A percentile compares a stretch with the other conserved stretches of the same genome.
phyloP scores from a whole-genome alignment of 2,329 filamentous ascomycete genomes.

The Claviceps quebecensis region DNA sequence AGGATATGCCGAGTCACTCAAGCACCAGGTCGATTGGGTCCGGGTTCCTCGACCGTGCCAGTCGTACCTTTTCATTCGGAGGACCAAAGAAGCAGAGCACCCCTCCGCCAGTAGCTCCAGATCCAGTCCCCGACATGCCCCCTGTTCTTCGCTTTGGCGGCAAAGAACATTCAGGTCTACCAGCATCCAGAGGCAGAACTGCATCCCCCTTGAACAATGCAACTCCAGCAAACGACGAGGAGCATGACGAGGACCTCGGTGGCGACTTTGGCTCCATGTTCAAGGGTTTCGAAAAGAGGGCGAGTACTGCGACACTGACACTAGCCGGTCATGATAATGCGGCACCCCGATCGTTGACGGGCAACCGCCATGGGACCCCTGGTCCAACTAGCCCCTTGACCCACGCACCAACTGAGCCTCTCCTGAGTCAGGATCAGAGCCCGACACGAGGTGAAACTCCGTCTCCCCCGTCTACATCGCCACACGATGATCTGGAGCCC shows the following conservation, averaged over 20 bases:
- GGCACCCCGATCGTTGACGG: conserved; percentile 31
- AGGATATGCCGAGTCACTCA: conserved; percentile 25
- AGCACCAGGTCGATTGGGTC: conserved; percentile 33
- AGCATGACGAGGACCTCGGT: conserved; percentile 36
- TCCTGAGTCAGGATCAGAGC: conserved; percentile 36
- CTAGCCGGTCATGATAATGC: conserved; percentile 26
- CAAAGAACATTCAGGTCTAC: conserved; percentile 15
- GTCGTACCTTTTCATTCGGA: conserved; percentile 47
- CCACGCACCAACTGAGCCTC: conserved; percentile 28
- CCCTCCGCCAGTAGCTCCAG: conserved; percentile 16
- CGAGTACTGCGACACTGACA: conserved; percentile 34
- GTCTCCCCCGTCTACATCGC: not conserved
- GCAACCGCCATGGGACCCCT: conserved; percentile 27
- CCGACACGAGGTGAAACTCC: conserved; percentile 28
- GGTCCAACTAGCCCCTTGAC: conserved; percentile 34
- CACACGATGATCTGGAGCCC: conserved; percentile 1
- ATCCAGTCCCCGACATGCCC: conserved; percentile 20
- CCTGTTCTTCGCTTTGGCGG: conserved; percentile 23
- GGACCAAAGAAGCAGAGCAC: conserved; percentile 34
- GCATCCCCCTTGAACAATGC: conserved; percentile 39
- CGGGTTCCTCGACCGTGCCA: conserved; percentile 41
- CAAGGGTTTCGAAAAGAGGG: conserved; percentile 39
- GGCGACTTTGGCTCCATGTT: conserved; percentile 46
- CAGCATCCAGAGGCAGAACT: conserved; percentile 36
- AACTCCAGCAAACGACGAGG: conserved; percentile 32